A percentile compares a stretch with the other conserved stretches of the same genome.
Evolutionary conservation across 805 yeast species (phyloP).

Genomic region (Candida yuanshanica): DNA sequence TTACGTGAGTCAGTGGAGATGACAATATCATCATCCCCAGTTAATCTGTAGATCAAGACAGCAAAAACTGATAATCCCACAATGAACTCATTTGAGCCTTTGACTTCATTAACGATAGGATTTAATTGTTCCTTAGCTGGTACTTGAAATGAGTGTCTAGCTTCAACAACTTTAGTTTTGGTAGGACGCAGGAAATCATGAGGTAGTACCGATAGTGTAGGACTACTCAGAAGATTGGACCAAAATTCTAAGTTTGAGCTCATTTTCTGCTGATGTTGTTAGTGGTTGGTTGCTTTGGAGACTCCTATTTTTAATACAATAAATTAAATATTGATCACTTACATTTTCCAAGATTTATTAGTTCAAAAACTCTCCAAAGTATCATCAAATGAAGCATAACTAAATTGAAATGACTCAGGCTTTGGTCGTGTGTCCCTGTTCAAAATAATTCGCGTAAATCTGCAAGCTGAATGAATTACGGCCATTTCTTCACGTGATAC

Average conservation of each 20-base stretch:
- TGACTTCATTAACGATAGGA: constrained; percentile 14
- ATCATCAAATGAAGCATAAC: neutral
- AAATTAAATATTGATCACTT: neutral
- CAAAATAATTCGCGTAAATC: too few relatives aligned
- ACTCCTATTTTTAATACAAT: too few relatives aligned
- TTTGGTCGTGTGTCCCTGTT: neutral
- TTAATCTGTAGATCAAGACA: constrained; percentile 66
- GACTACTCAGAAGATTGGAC: constrained; percentile 62
- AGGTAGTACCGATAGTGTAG: constrained; percentile 84
- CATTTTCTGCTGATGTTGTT: neutral
- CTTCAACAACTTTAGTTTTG: constrained; percentile 61
- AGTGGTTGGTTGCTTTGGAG: neutral
- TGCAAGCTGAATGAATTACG: neutral
- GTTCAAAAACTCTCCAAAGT: neutral
- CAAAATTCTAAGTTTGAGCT: constrained; percentile 41
- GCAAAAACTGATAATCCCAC: constrained; percentile 62
- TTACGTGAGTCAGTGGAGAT: constrained; percentile 56
- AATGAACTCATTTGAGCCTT: constrained; percentile 34
- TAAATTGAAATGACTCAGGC: neutral
- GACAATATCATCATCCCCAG: constrained; percentile 94
- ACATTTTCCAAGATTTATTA: neutral
- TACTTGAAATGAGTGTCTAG: constrained; percentile 37
- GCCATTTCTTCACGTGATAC: too few relatives aligned
- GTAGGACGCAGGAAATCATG: constrained; percentile 80
- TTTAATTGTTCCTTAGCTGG: constrained; percentile 25